Percentiles rank a stretch among this genome's conserved stretches.
These are phyloP conservation scores for Fusarium ambrosium DNA, from an alignment of 2,329 filamentous ascomycete genomes.

Conservation along the genomic window DNA sequence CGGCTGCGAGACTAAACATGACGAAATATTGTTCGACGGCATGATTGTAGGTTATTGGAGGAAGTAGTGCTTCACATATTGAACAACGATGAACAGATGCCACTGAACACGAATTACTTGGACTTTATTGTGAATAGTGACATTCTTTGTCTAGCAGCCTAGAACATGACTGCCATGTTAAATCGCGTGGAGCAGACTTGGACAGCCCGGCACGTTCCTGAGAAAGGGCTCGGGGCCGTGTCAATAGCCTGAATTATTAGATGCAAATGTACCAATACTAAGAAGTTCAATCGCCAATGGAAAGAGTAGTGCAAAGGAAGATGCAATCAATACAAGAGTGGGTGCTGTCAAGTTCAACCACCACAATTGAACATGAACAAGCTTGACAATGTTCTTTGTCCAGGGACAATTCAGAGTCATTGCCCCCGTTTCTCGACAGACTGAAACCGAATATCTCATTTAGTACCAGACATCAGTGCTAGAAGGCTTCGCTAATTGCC, in stretches of 20 bases:
- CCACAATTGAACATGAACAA: too few species aligned
- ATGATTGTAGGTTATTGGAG: neutral
- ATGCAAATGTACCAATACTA: too few species aligned
- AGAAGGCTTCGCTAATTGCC: neutral
- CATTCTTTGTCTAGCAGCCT: neutral
- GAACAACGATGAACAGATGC: neutral
- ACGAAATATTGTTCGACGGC: neutral
- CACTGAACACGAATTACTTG: neutral
- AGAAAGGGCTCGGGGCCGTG: neutral
- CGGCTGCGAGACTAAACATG: accelerated
- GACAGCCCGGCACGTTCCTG: neutral
- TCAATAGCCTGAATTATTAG: too few species aligned
- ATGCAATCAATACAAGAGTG: too few species aligned
- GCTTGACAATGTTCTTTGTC: neutral
- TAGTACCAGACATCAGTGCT: neutral
- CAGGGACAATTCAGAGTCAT: neutral
- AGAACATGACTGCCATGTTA: neutral
- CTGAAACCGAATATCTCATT: neutral
- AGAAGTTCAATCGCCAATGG: too few species aligned
- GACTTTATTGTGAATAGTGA: neutral
- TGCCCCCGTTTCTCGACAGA: neutral
- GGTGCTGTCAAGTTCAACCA: too few species aligned
- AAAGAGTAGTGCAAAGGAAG: too few species aligned
- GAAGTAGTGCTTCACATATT: neutral
- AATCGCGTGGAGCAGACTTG: neutral